Evolutionary conservation across 208 protist species (phyloP).

Genomic region (Leishmania tropica): DNA sequence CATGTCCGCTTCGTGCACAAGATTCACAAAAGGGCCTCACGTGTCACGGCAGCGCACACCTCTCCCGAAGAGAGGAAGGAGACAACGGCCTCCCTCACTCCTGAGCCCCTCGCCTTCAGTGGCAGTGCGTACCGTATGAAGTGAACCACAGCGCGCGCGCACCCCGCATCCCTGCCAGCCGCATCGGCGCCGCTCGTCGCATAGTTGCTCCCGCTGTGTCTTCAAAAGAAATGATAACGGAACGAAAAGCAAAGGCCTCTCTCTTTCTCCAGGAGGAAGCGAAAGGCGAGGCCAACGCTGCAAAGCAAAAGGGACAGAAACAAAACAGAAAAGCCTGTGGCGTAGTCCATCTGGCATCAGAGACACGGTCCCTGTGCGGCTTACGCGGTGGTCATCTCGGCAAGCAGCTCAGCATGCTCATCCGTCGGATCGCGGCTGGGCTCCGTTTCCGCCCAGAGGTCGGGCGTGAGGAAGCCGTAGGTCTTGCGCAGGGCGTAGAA

Average conservation of each 20-base stretch:
- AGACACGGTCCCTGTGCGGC: neutral
- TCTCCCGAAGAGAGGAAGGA: neutral
- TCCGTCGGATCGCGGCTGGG: constrained; percentile 93
- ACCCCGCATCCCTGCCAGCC: neutral
- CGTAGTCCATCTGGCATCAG: constrained; percentile 19
- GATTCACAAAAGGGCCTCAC: neutral
- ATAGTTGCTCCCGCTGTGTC: neutral
- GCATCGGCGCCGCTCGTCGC: neutral
- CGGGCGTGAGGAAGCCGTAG: constrained; percentile 99
- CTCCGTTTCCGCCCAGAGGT: constrained; percentile 96
- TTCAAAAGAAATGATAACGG: neutral
- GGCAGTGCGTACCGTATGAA: neutral
- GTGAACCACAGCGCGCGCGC: neutral
- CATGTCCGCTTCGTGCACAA: neutral
- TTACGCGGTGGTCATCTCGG: constrained; percentile 46
- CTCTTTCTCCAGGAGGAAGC: neutral
- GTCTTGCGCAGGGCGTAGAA: constrained; percentile 97
- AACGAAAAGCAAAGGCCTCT: neutral
- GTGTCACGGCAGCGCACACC: neutral
- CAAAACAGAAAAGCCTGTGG: constrained; percentile 19
- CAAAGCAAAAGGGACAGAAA: constrained; percentile 1
- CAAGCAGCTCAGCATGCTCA: constrained; percentile 88
- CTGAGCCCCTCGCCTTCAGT: neutral
- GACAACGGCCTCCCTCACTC: neutral
- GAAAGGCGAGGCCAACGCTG: neutral